These are phyloP conservation scores for Rhododendron vialii DNA, from an alignment of 148 eudicot species.

Conservation along the genomic window DNA sequence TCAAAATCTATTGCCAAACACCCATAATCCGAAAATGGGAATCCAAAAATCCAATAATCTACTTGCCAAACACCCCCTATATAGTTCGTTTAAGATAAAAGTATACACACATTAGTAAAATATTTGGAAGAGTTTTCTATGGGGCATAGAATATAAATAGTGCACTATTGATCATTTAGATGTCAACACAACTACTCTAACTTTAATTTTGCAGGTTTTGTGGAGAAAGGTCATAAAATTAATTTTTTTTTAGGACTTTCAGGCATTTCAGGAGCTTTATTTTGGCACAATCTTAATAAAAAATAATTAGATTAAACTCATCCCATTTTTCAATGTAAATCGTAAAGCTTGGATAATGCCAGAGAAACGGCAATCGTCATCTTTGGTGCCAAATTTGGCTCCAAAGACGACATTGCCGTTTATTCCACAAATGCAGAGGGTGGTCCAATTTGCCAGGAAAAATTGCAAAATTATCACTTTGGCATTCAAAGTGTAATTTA, in stretches of 20 bases:
- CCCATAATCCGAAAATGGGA: no score
- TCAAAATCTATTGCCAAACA: no score
- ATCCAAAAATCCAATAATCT: no score
- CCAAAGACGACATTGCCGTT: no score
- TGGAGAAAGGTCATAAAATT: not conserved
- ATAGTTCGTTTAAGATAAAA: not conserved
- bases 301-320: no score
- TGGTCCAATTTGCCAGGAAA: not conserved
- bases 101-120: not conserved
- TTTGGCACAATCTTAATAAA: no score
- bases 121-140: not conserved
- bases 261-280: not conserved
- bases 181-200: not conserved
- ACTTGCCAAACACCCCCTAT: no score
- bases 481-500: not conserved
- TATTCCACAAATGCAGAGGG: no score
- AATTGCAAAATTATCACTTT: not conserved
- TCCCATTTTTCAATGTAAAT: no score
- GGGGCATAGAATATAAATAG: not conserved
- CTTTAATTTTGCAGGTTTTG: not conserved
- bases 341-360: not conserved
- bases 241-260: not conserved
- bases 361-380: not conserved
- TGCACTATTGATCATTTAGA: not conserved
- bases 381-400: no score